These are phyloP conservation scores for Edaphochlamys debaryana DNA, from an alignment of 139 green algal species.

Conservation along the genomic window DNA sequence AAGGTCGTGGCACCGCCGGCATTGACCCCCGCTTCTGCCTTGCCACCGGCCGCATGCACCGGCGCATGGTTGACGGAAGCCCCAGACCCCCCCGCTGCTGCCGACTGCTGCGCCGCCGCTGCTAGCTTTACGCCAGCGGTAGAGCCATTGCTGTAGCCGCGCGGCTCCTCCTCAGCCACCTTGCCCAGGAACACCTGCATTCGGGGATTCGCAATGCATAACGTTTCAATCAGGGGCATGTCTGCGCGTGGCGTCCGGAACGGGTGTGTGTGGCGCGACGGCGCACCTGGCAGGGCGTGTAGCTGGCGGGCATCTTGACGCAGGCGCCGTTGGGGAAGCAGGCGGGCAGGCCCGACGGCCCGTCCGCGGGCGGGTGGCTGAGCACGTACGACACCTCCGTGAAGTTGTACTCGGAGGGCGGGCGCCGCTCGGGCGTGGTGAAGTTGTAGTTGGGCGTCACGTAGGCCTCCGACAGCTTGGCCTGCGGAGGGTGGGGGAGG, in stretches of 20 bases:
- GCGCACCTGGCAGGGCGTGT: slow-evolving; percentile 8
- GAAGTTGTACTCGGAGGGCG: slow-evolving; percentile 23
- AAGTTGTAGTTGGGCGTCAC: slow-evolving; percentile 18
- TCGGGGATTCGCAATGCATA: neutral
- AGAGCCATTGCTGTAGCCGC: neutral
- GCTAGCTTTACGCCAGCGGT: neutral
- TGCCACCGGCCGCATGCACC: no score
- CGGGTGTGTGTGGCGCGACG: neutral
- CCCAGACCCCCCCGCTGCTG: no score
- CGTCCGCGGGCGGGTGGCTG: neutral
- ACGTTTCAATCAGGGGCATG: neutral
- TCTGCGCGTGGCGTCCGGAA: neutral
- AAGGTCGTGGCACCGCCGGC: neutral
- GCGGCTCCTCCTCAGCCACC: neutral
- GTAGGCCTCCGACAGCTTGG: slow-evolving; percentile 10
- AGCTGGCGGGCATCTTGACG: neutral
- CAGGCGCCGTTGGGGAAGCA: slow-evolving; percentile 39
- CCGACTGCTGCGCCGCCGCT: no score
- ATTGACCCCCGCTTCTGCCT: neutral
- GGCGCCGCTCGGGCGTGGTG: neutral
- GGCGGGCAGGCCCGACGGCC: neutral
- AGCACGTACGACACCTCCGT: slow-evolving; percentile 37
- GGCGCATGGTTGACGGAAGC: no score
- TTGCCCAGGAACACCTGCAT: neutral
- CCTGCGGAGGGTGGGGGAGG: neutral